These are phyloP conservation scores for Arachis monticola DNA, from an alignment of 331 rosid species.

Conservation along the genomic window DNA sequence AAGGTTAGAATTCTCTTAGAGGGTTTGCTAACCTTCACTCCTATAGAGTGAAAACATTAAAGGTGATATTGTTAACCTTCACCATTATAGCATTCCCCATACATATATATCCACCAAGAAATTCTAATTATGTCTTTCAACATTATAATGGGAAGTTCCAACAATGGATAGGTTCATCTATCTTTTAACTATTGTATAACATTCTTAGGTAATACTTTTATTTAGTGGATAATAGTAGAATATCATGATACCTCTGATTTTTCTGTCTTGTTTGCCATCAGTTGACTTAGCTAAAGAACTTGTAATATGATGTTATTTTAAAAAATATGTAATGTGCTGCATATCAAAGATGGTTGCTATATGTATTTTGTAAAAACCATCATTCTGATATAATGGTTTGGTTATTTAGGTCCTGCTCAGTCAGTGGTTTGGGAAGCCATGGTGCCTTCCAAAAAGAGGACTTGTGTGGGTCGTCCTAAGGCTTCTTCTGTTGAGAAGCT, in stretches of 20 bases:
- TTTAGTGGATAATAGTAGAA: neutral
- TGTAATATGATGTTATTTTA: neutral
- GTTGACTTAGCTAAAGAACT: conserved; percentile 28
- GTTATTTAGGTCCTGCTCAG: conserved; percentile 85
- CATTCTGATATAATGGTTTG: conserved; percentile 40
- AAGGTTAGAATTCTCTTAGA: no score
- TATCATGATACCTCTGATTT: conserved; percentile 19
- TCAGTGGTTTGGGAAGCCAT: conserved; percentile 85
- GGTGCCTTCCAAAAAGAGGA: conserved; percentile 96
- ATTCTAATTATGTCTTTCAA: conserved; percentile 26
- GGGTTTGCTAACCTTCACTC: no score
- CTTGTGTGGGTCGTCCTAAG: conserved; percentile 87
- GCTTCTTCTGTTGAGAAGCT: conserved; percentile 93
- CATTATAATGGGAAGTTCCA: conserved; percentile 3
- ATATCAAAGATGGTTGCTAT: conserved; percentile 15
- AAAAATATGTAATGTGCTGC: conserved; percentile 11
- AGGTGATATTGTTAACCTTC: no score
- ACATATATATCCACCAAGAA: conserved; percentile 20
- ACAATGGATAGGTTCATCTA: conserved; percentile 9
- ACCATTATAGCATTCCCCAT: no score
- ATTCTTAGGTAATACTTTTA: conserved; percentile 6
- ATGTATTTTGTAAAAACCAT: neutral
- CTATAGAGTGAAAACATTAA: no score
- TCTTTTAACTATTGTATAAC: neutral
- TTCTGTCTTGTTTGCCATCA: conserved; percentile 30